Percentiles rank a stretch among this genome's conserved stretches.
These are phyloP conservation scores for Ochetophila trinervis DNA, from an alignment of 306 rosid genomes.

Conservation along the genomic window DNA sequence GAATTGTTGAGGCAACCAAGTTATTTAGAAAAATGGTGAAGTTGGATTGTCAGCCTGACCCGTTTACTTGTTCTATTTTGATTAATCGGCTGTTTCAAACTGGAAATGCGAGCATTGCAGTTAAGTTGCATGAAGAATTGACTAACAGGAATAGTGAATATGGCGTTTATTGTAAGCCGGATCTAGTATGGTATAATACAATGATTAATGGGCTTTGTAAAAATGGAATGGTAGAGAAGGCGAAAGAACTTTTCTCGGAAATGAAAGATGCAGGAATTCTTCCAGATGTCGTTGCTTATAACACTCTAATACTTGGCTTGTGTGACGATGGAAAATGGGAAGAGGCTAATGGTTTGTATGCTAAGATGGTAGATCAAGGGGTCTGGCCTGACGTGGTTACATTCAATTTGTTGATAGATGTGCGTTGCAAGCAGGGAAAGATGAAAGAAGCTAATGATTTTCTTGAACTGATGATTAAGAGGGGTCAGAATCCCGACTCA, in stretches of 20 bases:
- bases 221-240: constrained; percentile 38
- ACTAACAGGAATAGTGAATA: constrained; percentile 18
- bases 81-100: constrained; percentile 42
- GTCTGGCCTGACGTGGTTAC: constrained; percentile 39
- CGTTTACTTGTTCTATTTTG: constrained; percentile 31
- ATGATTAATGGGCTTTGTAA: constrained; percentile 52
- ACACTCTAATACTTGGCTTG: constrained; percentile 41
- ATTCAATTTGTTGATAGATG: constrained; percentile 33
- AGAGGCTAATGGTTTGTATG: constrained; percentile 30
- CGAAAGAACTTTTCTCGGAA: constrained; percentile 34
- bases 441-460: constrained; percentile 29
- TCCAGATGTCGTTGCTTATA: constrained; percentile 38
- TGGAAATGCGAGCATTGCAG: constrained; percentile 26
- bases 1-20: constrained; percentile 27
- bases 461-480: constrained; percentile 33
- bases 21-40: constrained; percentile 32
- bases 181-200: constrained; percentile 22
- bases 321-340: constrained; percentile 33
- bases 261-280: constrained; percentile 35
- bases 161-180: constrained; percentile 29
- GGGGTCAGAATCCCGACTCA: constrained; percentile 25
- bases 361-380: constrained; percentile 49
- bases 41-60: constrained; percentile 36
- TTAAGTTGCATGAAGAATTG: constrained; percentile 44
- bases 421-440: constrained; percentile 35